Base-by-base conservation (phyloP, 2,329 filamentous ascomycete genomes). In the Epichloe festucae region DNA sequence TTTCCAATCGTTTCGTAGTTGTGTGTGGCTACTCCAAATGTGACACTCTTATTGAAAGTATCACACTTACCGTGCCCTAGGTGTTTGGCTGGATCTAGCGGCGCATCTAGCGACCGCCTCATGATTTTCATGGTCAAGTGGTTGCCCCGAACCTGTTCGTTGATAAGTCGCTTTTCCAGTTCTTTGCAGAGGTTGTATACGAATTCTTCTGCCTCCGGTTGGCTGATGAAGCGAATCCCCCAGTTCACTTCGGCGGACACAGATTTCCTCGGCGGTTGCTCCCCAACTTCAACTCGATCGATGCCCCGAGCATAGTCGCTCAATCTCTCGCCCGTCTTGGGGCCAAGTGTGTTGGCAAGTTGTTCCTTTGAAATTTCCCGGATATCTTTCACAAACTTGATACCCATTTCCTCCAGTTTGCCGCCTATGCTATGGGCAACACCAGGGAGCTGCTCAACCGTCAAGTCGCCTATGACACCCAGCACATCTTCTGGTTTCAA, bases 191-290 rank as follows among this genome's bases (percentile, higher is more conserved):
- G 72, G 57, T 87, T 93, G 55, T 81, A 73, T 34, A 97, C 77
- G 64, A 98, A 98, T 57, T 94, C 88, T 53, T 97, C 91, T 0
- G 89, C 90, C 67, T 98, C 91, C n/a, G 80, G 77, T 62, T 96
- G 89, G 54, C 78, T 94, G 58, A 93, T 81, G 63, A 98, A 98
- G 5, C 93, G 83, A 52, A 98, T 95, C 3, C 94, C 93, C 93
- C 93, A 98, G 60, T 93, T 98, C 55, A 98, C 89, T 65, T 98
- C 93, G 1, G 91, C 91, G 2, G 93, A 97, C 0, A 98, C 89
- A 0, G 91, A 97, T 63, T 97, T 98, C 50, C 93, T 82, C 15
- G 88, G 74, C 0, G 85, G 80, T 61, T 94, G 86, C 52, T 91
- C 86, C 35, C 90, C 91, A 5, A 97, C 88, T 65, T 95, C 89